Conservation (phyloP, 129 eudicot genomes). For the Flaveria bidentis region DNA sequence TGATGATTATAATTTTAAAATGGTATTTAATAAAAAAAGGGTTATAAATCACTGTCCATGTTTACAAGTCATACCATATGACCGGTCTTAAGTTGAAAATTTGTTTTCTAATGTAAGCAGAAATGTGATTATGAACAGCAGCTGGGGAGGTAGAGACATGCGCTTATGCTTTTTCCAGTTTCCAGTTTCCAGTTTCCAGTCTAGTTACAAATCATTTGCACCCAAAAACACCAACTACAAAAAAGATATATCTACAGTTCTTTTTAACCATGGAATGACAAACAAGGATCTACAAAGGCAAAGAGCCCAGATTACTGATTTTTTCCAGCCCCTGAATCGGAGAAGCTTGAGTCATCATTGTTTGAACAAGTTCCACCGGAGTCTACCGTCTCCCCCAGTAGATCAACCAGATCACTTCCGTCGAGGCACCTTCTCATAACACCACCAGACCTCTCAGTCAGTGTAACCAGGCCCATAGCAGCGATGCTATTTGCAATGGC, state of each 20-base stretch:
- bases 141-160: constrained; percentile 10
- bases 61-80: neutral
- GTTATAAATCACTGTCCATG: neutral
- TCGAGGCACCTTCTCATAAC: constrained; percentile 25
- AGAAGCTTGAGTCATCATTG: constrained; percentile 13
- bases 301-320: constrained; percentile 10
- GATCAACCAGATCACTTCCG: constrained; percentile 11
- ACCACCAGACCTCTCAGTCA: constrained; percentile 38
- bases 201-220: constrained; percentile 36
- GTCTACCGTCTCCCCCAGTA: constrained; percentile 16
- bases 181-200: constrained; percentile 29
- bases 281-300: constrained; percentile 20
- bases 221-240: neutral
- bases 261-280: constrained; percentile 10
- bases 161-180: constrained; percentile 14
- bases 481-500: constrained; percentile 51
- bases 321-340: constrained; percentile 22
- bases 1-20: neutral
- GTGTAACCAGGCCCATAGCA: constrained; percentile 50
- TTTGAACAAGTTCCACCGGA: constrained; percentile 37
- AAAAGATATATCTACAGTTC: constrained; percentile 41
- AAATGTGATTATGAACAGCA: constrained; percentile 12
- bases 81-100: neutral
- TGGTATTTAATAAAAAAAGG: neutral
- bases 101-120: neutral